These are phyloP conservation scores for Tinospora cordifolia DNA, from an alignment of 164 flowering plant species.

Conservation along the genomic window DNA sequence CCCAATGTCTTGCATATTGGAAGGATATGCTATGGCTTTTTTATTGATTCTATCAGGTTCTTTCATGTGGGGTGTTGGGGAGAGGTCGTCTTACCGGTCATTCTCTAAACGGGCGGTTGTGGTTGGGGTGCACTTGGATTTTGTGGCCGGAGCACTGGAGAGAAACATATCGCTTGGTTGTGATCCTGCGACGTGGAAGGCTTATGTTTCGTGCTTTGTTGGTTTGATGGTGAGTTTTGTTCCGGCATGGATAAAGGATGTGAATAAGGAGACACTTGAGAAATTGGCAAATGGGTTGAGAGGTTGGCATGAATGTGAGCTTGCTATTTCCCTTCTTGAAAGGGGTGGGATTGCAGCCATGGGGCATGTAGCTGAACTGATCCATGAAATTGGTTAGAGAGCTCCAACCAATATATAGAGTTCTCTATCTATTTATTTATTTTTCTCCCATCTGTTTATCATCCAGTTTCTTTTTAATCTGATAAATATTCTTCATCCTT, in stretches of 20 bases:
- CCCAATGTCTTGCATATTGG: conserved; percentile 37
- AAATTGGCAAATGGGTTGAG: conserved; percentile 62
- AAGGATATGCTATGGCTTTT: conserved; percentile 76
- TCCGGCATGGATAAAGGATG: conserved; percentile 61
- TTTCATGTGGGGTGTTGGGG: conserved; percentile 52
- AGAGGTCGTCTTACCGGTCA: conserved; percentile 18
- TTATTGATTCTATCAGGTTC: conserved; percentile 49
- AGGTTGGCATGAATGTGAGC: conserved; percentile 70
- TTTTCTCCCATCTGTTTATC: too few species aligned
- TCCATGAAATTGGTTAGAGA: conserved; percentile 3
- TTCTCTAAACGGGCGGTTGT: conserved; percentile 33
- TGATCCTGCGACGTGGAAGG: conserved; percentile 64
- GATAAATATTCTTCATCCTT: too few species aligned
- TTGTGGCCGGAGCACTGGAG: conserved; percentile 60
- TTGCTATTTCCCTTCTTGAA: conserved; percentile 72
- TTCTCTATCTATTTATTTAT: too few species aligned
- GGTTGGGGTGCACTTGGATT: conserved; percentile 56
- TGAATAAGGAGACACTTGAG: conserved; percentile 45
- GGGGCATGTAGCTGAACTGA: conserved; percentile 57
- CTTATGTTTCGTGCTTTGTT: conserved; percentile 64
- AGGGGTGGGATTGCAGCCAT: conserved; percentile 58
- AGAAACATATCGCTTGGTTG: conserved; percentile 74
- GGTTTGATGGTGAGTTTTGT: conserved; percentile 56
- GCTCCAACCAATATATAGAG: not conserved
- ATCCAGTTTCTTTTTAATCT: not conserved